phyloP scores from a whole-genome alignment of 768 basidiomycete species.

The Psilocybe sp. region DNA sequence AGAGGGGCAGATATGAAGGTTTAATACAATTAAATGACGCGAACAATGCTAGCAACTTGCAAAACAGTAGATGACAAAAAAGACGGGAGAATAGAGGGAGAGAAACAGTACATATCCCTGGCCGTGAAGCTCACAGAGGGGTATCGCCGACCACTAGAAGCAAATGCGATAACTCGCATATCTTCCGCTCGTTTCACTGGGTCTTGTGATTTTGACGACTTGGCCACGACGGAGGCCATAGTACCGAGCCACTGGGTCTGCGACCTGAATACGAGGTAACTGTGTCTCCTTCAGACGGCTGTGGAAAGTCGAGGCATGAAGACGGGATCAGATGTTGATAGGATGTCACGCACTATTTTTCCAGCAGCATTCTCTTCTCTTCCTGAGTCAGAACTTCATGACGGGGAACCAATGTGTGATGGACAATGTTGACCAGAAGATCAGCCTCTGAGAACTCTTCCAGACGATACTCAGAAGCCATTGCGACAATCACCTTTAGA shows the following conservation, averaged over 20 bases:
- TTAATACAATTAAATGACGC: conserved; percentile 25
- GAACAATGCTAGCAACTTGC: conserved; percentile 19
- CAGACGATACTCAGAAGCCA: conserved; percentile 81
- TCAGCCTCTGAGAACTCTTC: conserved; percentile 98
- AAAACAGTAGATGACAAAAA: conserved; percentile 14
- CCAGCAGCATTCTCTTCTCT: conserved; percentile 82
- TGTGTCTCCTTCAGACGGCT: conserved; percentile 98
- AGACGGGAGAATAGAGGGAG: conserved; percentile 9
- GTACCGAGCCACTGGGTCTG: conserved; percentile 97
- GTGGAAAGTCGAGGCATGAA: conserved; percentile 9
- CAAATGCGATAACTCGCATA: conserved; percentile 93
- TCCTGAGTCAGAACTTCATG: conserved; percentile 86
- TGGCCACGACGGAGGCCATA: conserved; percentile 94
- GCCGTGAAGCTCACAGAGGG: conserved; percentile 1
- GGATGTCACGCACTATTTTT: conserved; percentile 78
- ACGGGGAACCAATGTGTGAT: conserved; percentile 90
- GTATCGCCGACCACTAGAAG: conserved; percentile 44
- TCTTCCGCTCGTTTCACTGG: conserved; percentile 94
- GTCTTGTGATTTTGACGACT: conserved; percentile 97
- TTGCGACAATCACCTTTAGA: conserved; percentile 83
- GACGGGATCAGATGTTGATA: conserved; percentile 5
- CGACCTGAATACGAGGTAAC: conserved; percentile 92
- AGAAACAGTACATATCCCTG: conserved; percentile 6
- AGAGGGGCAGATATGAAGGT: conserved; percentile 15
- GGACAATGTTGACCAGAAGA: conserved; percentile 94